phyloP scores from a whole-genome alignment of 768 basidiomycete species.

The Lactarius quietus region DNA sequence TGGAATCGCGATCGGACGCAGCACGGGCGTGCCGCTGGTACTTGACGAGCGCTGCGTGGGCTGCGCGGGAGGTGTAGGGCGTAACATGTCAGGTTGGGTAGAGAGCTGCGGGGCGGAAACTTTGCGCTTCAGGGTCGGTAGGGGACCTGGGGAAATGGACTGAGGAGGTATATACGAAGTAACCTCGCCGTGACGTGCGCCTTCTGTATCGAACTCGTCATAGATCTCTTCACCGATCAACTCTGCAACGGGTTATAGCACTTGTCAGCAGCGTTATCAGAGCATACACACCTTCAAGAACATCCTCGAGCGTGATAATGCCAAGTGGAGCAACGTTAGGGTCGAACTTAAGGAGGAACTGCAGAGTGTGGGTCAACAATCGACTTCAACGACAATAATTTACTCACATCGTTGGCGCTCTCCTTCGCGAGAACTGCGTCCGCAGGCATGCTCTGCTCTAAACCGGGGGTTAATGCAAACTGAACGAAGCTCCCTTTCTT shows the following conservation, averaged over 20 bases:
- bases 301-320: conserved; percentile 91
- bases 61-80: not conserved
- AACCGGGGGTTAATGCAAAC: conserved; percentile 36
- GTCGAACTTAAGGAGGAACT: conserved; percentile 82
- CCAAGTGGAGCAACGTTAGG: conserved; percentile 81
- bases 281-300: conserved; percentile 65
- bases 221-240: conserved; percentile 92
- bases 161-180: conserved; percentile 31
- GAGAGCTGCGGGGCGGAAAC: conserved; percentile 24
- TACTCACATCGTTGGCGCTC: conserved; percentile 65
- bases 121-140: conserved; percentile 20
- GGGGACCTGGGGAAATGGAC: conserved; percentile 22
- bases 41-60: conserved; percentile 14
- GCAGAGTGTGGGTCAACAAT: not conserved
- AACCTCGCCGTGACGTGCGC: conserved; percentile 33
- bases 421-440: conserved; percentile 79
- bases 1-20: conserved; percentile 19
- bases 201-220: conserved; percentile 84
- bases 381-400: not conserved
- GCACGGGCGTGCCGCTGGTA: conserved; percentile 13
- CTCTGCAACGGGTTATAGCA: conserved; percentile 43
- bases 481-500: conserved; percentile 24
- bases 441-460: conserved; percentile 83
- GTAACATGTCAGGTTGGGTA: not conserved
- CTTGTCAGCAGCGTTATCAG: not conserved